These are phyloP conservation scores for Spizellomyces punctatus DNA, from an alignment of 192 early-diverging fungal species.

Conservation along the genomic window DNA sequence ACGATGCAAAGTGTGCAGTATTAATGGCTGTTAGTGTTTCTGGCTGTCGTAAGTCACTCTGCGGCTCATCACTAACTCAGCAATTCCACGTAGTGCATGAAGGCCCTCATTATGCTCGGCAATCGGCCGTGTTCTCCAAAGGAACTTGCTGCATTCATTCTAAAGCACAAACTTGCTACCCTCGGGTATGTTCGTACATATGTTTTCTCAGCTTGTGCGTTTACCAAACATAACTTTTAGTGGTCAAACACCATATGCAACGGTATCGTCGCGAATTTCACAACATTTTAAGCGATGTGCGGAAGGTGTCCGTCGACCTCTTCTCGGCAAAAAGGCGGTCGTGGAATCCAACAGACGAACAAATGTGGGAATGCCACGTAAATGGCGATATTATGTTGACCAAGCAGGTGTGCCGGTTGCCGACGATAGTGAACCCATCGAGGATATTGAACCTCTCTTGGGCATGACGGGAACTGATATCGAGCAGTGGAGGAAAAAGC, in stretches of 20 bases:
- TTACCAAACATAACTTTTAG: slow-evolving; percentile 33
- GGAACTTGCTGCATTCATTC: slow-evolving; percentile 77
- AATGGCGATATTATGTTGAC: slow-evolving; percentile 33
- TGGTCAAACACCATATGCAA: slow-evolving; percentile 83
- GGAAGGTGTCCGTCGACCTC: slow-evolving; percentile 1
- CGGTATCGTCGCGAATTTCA: slow-evolving; percentile 86
- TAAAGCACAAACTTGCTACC: slow-evolving; percentile 75
- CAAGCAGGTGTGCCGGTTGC: slow-evolving; percentile 15
- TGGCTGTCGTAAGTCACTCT: background rate
- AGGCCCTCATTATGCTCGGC: slow-evolving; percentile 71
- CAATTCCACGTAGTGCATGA: slow-evolving; percentile 61
- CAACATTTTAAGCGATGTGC: slow-evolving; percentile 77
- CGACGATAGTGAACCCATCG: slow-evolving; percentile 4
- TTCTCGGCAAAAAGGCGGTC: slow-evolving; percentile 19
- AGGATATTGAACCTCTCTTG: slow-evolving; percentile 1
- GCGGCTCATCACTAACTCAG: no score
- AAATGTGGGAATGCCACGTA: slow-evolving; percentile 5
- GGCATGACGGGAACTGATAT: slow-evolving; percentile 1
- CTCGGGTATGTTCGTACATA: slow-evolving; percentile 63
- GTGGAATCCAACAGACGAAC: slow-evolving; percentile 8
- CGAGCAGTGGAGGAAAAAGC: background rate
- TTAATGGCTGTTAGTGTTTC: background rate
- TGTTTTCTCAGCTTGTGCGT: slow-evolving; percentile 5
- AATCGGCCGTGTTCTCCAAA: slow-evolving; percentile 84
- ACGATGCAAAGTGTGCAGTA: slow-evolving; percentile 34